A percentile compares a stretch with the other conserved stretches of the same genome.
Conservation (phyloP, 2,329 filamentous ascomycete genomes). For the Aspergillus melleus region DNA sequence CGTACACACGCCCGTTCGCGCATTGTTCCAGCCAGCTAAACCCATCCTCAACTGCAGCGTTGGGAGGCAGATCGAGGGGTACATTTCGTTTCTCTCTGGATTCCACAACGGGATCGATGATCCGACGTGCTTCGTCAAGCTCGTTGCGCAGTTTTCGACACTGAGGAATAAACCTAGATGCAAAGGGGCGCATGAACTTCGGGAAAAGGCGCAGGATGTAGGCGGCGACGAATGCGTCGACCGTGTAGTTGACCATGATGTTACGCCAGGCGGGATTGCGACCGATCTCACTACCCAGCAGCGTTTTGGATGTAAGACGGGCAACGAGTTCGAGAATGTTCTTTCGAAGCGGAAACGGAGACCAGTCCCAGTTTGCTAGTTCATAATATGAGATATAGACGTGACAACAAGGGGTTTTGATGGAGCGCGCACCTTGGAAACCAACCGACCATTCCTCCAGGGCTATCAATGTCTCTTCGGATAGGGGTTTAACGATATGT, state of each 20-base stretch:
- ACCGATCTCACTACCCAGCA: slow-evolving; percentile 18
- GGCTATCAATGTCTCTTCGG: not conserved
- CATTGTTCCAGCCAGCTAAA: slow-evolving; percentile 5
- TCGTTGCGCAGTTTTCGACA: slow-evolving; percentile 1
- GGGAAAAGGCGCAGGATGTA: slow-evolving; percentile 17
- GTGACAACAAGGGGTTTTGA: not conserved
- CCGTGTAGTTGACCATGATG: slow-evolving; percentile 16
- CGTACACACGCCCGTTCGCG: not conserved
- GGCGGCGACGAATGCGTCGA: slow-evolving; percentile 14
- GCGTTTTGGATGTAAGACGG: slow-evolving; percentile 10
- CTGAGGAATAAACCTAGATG: slow-evolving; percentile 2
- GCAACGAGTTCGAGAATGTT: slow-evolving; percentile 3
- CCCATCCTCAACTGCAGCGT: not conserved
- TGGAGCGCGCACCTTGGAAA: not conserved
- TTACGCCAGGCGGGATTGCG: slow-evolving; percentile 19
- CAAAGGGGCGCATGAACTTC: not conserved
- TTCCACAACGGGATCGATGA: not conserved
- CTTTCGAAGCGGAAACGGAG: not conserved
- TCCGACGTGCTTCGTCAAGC: not conserved
- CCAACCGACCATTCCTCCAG: not conserved
- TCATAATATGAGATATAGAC: not conserved
- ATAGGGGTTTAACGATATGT: not conserved
- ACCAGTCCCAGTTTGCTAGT: slow-evolving; percentile 4
- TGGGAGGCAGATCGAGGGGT: too few relatives aligned
- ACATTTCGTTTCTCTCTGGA: not conserved